Evolutionary conservation across 2,329 filamentous ascomycete species (phyloP), one percentile per base, ranked within the genome.

Genomic region (Colletotrichum salicis): DNA sequence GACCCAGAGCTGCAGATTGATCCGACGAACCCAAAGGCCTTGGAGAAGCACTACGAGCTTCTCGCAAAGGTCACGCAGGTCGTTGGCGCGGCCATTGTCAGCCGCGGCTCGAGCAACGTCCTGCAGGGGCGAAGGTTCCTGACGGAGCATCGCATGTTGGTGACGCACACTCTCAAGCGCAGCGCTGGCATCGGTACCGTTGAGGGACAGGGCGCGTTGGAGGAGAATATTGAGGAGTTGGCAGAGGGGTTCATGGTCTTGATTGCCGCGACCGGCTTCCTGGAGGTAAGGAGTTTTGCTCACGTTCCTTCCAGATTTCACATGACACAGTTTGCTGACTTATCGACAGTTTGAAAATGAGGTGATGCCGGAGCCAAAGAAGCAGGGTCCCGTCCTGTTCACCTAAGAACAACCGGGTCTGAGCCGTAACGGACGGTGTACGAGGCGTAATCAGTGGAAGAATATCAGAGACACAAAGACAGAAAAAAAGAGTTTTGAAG

Each of bases 1-100:
- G 96, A 99, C 80, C 96, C 96, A 0, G 96, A 99, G 80, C 90
- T 99, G 66, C 95, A 97, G 72, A 90, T 95, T 82, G 90, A 94
- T 75, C 88, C 92, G 67, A 87, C 91, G 66, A 92, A 94, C 76
- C 85, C 89, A 4, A 86, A 88, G 70, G 92, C 94, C 4, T 87
- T 97, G 24, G 89, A 91, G 74, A 92, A 92, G 78, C 97, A 97
- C 83, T 98, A 97, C 82, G 88, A 91, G 59, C 87, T 99, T 7
- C 90, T 99, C 19, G 90, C 94, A 48, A 90, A 93, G 67, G 88
- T 97, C 10, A 87, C 96, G 48, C 91, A 95, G 63, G 91, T 99
- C 71, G 88, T 99, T 68, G 92, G 92, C 60, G 92, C 94, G 4
- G 92, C 94, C 1, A 90, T 98, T 15, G 88, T 98, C 60, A 93